Evolutionary conservation across 441 rosid genomes (phyloP).

Genomic region (Isatis lusitanica): DNA sequence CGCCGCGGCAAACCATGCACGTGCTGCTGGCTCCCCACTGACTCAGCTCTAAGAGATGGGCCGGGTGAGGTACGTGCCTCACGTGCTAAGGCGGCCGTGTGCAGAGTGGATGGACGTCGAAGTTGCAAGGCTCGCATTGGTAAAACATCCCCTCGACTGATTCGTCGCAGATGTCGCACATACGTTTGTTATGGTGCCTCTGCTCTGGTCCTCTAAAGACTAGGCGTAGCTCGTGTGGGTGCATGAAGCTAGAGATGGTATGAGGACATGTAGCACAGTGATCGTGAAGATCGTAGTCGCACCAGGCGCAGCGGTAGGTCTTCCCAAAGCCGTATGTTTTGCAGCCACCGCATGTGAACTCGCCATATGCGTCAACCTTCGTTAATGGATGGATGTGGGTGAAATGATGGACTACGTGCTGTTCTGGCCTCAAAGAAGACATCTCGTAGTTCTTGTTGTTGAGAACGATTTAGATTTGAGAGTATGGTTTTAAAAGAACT

Average conservation of each 20-base stretch:
- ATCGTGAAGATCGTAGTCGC: slow-evolving; percentile 36
- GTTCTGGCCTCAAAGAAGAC: background rate
- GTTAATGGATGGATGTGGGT: slow-evolving; percentile 30
- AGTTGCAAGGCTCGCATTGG: slow-evolving; percentile 34
- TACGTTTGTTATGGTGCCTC: background rate
- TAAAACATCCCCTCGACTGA: slow-evolving; percentile 38
- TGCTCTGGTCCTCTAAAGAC: slow-evolving; percentile 14
- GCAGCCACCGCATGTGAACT: slow-evolving; percentile 27
- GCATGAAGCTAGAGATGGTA: slow-evolving; percentile 31
- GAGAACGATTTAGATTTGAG: background rate
- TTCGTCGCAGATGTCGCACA: slow-evolving; percentile 38
- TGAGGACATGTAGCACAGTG: slow-evolving; percentile 31
- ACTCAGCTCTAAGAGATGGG: slow-evolving; percentile 35
- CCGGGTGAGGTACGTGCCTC: slow-evolving; percentile 30
- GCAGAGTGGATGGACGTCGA: slow-evolving; percentile 39
- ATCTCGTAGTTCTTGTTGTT: background rate
- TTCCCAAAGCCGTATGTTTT: slow-evolving; percentile 26
- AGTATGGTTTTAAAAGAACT: background rate
- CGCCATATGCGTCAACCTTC: background rate
- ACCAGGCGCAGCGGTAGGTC: slow-evolving; percentile 2
- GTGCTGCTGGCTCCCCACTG: slow-evolving; percentile 6
- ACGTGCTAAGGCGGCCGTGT: slow-evolving; percentile 27
- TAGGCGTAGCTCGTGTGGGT: slow-evolving; percentile 29
- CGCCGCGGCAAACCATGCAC: slow-evolving; percentile 28
- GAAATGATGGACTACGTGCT: slow-evolving; percentile 11